These are phyloP conservation scores for Plantago rigida DNA, from an alignment of 305 asterid species.

Conservation along the genomic window DNA sequence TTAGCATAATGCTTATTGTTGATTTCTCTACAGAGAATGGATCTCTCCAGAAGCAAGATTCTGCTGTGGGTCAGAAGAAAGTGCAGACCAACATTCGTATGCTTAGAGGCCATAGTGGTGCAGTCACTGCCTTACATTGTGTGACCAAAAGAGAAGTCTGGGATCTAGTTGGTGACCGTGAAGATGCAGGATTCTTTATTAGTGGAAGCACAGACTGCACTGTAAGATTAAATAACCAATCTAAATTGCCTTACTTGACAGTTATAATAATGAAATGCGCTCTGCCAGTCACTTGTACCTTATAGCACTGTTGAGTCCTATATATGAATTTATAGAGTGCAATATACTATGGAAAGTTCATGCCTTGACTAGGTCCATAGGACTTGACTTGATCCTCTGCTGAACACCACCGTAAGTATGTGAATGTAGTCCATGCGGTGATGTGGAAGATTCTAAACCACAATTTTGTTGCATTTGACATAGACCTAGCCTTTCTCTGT, in stretches of 20 bases:
- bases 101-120: slow-evolving; percentile 84
- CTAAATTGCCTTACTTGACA: slow-evolving; percentile 1
- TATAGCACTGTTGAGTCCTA: neutral
- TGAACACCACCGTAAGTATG: too few relatives aligned
- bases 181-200: slow-evolving; percentile 84
- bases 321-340: neutral
- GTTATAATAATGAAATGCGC: slow-evolving; percentile 9
- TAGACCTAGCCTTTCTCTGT: too few relatives aligned
- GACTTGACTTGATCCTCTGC: too few relatives aligned
- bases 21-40: slow-evolving; percentile 52
- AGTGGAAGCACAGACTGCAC: slow-evolving; percentile 94
- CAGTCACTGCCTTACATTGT: slow-evolving; percentile 82
- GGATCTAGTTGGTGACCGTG: slow-evolving; percentile 90
- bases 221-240: slow-evolving; percentile 37
- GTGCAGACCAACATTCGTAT: slow-evolving; percentile 69
- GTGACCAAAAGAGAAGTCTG: slow-evolving; percentile 89
- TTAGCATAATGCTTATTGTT: slow-evolving; percentile 21
- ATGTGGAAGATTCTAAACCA: too few relatives aligned
- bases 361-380: too few relatives aligned
- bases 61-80: slow-evolving; percentile 68
- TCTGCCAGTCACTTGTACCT: neutral
- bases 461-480: too few relatives aligned
- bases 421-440: too few relatives aligned
- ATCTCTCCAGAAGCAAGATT: slow-evolving; percentile 54
- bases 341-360: neutral